Evolutionary conservation across 2,329 filamentous ascomycete genomes (phyloP), one percentile per base, ranked within the genome.

Genomic region (Macroventuria anomochaeta): DNA sequence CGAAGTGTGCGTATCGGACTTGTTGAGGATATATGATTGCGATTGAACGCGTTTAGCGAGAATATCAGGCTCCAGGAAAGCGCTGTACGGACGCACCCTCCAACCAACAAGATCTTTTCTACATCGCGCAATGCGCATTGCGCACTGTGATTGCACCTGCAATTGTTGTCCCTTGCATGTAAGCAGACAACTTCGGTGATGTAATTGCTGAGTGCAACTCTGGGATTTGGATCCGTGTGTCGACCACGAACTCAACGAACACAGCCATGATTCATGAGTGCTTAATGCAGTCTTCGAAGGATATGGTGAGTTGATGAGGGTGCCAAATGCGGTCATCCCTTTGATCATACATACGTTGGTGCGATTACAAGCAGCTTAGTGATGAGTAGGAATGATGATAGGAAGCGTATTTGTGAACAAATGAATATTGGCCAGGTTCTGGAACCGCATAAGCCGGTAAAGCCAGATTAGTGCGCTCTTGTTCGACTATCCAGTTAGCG

Each of bases 401-500:
- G 46, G 36, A 25, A 41, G 25, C 26, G 41, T 2, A 37, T 41
- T 50, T 41, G 40, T 26, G 41, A 40, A 26, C 34, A 55, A 55
- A 55, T 50, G 46, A 55, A 50, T 50, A 55, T 46, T 46, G 46
- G 51, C 57, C 41, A 59, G 48, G 49, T 43, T 56, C 47, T 52
- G 53, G 53, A 50, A 51, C 33, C 44, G 55, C 46, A 55, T 39
- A 43, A 55, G 46, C 42, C 43, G 39, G 41, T 41, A 38, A 42
- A 52, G 43, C 48, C 34, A 42, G 32, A 41, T 54, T 59, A 65
- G 63, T 53, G 59, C 48, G 46, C 46, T 25, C 57, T 60, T 58
- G 61, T 62, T 61, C 58, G 53, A 66, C 54, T 66, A 63, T 61
- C 58, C 53, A 64, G 61, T 67, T 71, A 71, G 58, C 48, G 67